Evolutionary conservation across 1,284 basidiomycete genomes (phyloP).

Genomic region (Schizophyllum amplum): DNA sequence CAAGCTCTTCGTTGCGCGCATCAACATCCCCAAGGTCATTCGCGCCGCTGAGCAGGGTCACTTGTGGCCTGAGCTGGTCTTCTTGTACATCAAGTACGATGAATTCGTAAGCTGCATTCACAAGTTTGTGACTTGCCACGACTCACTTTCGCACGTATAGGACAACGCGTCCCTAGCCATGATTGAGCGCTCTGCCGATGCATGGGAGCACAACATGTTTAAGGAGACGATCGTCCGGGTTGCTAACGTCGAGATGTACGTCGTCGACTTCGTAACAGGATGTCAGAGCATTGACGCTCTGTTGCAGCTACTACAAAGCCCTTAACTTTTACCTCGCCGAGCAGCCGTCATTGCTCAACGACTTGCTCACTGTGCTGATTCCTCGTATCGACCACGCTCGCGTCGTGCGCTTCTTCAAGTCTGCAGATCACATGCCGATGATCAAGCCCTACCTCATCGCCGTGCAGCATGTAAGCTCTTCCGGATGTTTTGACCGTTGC

Average conservation of each 20-base stretch:
- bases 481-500: no score
- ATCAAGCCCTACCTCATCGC: conserved; percentile 95
- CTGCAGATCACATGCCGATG: conserved; percentile 93
- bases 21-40: conserved; percentile 96
- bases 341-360: conserved; percentile 89
- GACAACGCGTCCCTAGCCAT: conserved; percentile 96
- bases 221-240: conserved; percentile 93
- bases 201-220: conserved; percentile 99
- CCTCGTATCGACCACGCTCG: conserved; percentile 92
- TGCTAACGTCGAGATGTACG: conserved; percentile 95
- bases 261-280: background rate
- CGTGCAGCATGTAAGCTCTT: conserved; percentile 87
- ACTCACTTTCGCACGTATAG: conserved; percentile 24
- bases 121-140: background rate
- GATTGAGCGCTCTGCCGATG: conserved; percentile 95
- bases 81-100: conserved; percentile 97
- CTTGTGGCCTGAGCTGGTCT: conserved; percentile 98
- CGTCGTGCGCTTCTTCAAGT: conserved; percentile 93
- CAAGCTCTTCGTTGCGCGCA: conserved; percentile 94
- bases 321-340: conserved; percentile 88
- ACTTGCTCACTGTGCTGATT: conserved; percentile 87
- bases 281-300: no score
- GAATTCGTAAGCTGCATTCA: conserved; percentile 58
- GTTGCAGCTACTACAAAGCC: conserved; percentile 76
- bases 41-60: conserved; percentile 94